Evolutionary conservation across 495 filamentous ascomycete species (phyloP), one percentile per base, ranked within the genome.

Genomic region (Penicillium paradoxum): DNA sequence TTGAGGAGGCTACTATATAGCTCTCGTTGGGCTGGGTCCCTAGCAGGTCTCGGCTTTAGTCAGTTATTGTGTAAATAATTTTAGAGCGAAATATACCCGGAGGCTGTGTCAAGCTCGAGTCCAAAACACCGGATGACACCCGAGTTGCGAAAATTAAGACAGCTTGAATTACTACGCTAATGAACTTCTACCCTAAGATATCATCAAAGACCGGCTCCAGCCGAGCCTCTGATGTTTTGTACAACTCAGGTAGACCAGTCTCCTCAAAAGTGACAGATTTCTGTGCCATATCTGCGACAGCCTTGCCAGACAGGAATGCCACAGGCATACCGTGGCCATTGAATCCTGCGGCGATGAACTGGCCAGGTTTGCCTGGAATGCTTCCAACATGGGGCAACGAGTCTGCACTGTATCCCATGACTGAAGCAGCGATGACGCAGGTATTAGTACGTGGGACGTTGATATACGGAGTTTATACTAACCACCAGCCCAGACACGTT

Each of bases 281-380:
- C 9, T 37, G 25, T 8, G 80, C 59, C 73, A 83, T 82, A 32
- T 69, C 59, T 4, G 72, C 74, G 21, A 82, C 59, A 2, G 69
- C 74, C 50, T 73, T 76, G 7, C 70, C 71, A 14, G 63, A 57
- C 2, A 75, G 56, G 32, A 74, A 76, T 46, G 78, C 73, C 27
- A 76, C 56, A 2, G 79, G 69, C 79, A 82, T 84, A 1, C 81
- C 80, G 59, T 78, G 77, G 1, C 80, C 80, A 53, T 78, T 75
- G 57, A 81, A 82, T 1, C 79, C 79, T 1, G 79, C 79, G 21
- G 71, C 60, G 37, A 84, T 69, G 39, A 66, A 81, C 33, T 73
- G 69, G 1, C 69, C 72, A 0, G 66, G 53, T 30, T 66, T 63
- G 10, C 57, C 71, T 0, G 79, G 81, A 5, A 83, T 63, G 18